phyloP scores from a whole-genome alignment of 768 basidiomycete genomes.

The Cantharellus anzutake region DNA sequence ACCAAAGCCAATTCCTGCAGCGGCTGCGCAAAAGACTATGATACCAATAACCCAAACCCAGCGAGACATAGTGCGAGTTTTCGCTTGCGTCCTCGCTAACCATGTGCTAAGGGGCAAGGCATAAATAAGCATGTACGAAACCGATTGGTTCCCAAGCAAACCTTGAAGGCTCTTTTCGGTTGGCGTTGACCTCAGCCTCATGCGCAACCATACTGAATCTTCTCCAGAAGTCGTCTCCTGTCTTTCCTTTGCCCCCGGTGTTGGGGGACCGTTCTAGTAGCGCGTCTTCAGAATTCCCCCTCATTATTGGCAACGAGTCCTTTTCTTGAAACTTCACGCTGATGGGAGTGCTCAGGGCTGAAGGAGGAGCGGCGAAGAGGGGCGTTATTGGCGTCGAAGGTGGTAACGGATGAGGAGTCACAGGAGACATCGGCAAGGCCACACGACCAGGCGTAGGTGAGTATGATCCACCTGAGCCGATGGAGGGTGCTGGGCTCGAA shows the following conservation, averaged over 20 bases:
- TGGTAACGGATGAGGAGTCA: slow-evolving; percentile 4
- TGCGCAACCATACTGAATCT: slow-evolving; percentile 10
- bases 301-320: slow-evolving; percentile 4
- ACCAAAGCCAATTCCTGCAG: slow-evolving; percentile 5
- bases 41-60: slow-evolving; percentile 6
- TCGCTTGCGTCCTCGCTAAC: slow-evolving; percentile 1
- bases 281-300: slow-evolving; percentile 7
- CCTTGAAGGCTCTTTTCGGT: not conserved
- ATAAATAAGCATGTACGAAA: not conserved
- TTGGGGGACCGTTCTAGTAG: not conserved
- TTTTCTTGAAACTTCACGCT: not conserved
- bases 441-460: not conserved
- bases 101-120: slow-evolving; percentile 1
- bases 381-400: slow-evolving; percentile 6
- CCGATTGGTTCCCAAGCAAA: not conserved
- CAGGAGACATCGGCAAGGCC: not conserved
- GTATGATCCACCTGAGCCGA: not conserved
- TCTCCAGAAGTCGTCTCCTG: slow-evolving; percentile 9
- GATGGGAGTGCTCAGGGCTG: not conserved
- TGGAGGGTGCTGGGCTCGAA: slow-evolving; percentile 4
- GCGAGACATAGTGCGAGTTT: not conserved
- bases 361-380: not conserved
- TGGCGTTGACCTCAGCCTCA: slow-evolving; percentile 3
- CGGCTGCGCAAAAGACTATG: slow-evolving; percentile 1
- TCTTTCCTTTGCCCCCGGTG: not conserved